Base-by-base conservation (phyloP, 495 filamentous ascomycete species). In the Alectoria sarmentosa region DNA sequence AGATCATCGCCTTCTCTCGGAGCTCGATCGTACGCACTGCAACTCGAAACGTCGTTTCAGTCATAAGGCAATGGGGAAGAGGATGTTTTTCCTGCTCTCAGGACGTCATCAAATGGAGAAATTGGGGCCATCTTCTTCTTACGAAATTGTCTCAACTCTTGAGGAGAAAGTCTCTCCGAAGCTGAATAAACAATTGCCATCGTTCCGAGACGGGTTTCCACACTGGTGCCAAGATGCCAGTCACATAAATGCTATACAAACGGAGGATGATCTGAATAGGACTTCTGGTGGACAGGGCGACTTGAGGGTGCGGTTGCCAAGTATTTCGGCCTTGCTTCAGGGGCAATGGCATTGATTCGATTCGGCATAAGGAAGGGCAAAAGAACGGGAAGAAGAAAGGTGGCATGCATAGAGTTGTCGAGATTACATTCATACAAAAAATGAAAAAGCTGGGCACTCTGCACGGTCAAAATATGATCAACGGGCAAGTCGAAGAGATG, bases 11-110 rank as follows among this genome's bases (percentile, higher is more conserved):
- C 49, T 54, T 11, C 49, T 54, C 23, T 30, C 8, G 13, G 49
- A 54, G 19, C 28, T 54, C 28, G 49, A 28, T 8, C 49, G 26
- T 5, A 17, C 28, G 26, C 30, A 32, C 26, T 6, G 32, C 3
- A 30, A 8, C 3, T 32, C 49, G 0, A 54, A 8, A 6, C 28
- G 49, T 54, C 49, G 49, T 28, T 30, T 28, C 19, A 54, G 49
- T 10, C 49, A 54, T 8, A 54, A 32, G 2, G 49, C 26, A 32
- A 54, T 54, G 49, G 49, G 49, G 10, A 54, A 32, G 15, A 32
- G 49, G 49, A 54, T 54, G 28, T 54, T 32, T 6, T 54, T 54
- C 49, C 5, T 54, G 49, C 49, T 54, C 49, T 54, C 49, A 11
- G 49, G 49, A 32, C 26, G 15, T 10, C 49, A 19, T 54, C 49